Base-by-base conservation (phyloP, 345 rosid genomes). In the Stellera chamaejasme region DNA sequence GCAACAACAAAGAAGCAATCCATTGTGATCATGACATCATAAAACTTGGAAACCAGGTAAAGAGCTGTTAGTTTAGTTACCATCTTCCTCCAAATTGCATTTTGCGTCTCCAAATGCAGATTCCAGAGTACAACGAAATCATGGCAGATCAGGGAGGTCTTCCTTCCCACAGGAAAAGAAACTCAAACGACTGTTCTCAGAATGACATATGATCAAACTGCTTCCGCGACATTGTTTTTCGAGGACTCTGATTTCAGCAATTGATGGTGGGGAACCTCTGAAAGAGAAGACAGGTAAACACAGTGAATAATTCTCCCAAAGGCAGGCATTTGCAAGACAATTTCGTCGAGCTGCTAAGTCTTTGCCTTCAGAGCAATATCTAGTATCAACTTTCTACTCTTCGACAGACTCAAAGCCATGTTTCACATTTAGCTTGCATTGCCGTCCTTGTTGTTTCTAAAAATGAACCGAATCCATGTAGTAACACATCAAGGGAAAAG, bases 161-260 rank as follows among this genome's bases (percentile, higher is more conserved):
- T 54, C 56, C 41, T 47, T 77, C 44, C 44, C 55, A 53, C 85
- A 77, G 60, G 83, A 69, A 70, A 83, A 85, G 70, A 79, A 79
- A 77, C 95, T 84, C 32, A 73, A 79, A 32, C 83, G 84, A 3
- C 94, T 91, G 9, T 78, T 69, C 44, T 84, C 82, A 39, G 82
- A 68, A 39, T 80, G 84, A 67, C 89, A 85, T 19, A 85, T 70
- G 72, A 62, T 82, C 62, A 84, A 63, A 6, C 86, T 82, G 48
- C 69, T 65, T 13, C 59, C 56, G 9, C 78, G 69, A 46, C 76
- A 56, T 45, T 67, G 71, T 62, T 73, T 73, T 58, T 81, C 87
- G 48, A 92, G 64, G 39, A 41, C 72, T 64, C 78, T 79, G 19
- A 84, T 52, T 55, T 80, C 84, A 14, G 69, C 70, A 57, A 47